Evolutionary conservation across 1,284 basidiomycete genomes (phyloP).

Genomic region (Marasmius tenuissimus): DNA sequence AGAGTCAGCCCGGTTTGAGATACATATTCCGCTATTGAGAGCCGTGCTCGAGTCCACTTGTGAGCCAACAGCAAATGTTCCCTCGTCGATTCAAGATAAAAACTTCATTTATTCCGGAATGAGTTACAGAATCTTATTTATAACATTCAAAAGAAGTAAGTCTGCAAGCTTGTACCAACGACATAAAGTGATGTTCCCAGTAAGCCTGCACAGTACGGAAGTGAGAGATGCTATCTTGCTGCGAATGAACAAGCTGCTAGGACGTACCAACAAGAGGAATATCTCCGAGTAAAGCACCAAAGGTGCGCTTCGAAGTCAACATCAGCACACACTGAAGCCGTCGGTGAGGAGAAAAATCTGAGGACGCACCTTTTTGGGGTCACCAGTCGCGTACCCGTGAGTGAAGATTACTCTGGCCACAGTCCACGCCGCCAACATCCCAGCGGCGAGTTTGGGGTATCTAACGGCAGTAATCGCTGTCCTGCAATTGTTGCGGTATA

Average conservation of each 20-base stretch:
- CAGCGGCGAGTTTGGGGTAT: slow-evolving; percentile 39
- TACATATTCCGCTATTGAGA: too few species aligned
- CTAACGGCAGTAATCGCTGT: slow-evolving; percentile 41
- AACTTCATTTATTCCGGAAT: too few species aligned
- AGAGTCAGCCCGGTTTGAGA: too few species aligned
- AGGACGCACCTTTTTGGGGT: slow-evolving; percentile 31
- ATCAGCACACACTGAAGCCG: background rate
- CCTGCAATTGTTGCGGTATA: slow-evolving; percentile 7
- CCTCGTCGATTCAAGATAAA: too few species aligned
- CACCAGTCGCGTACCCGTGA: slow-evolving; percentile 35
- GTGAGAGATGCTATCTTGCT: background rate
- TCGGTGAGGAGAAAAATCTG: background rate
- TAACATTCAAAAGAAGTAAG: background rate
- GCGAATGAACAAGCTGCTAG: background rate
- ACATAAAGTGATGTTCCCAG: background rate
- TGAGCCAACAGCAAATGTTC: too few species aligned
- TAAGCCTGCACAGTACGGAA: background rate
- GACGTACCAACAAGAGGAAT: background rate
- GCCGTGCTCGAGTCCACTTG: too few species aligned
- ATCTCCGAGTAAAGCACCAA: background rate
- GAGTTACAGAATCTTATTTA: too few species aligned
- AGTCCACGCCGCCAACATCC: slow-evolving; percentile 38
- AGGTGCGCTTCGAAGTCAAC: background rate
- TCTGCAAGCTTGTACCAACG: background rate
- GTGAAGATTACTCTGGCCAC: slow-evolving; percentile 40